These are phyloP conservation scores for Sporothrix dimorphospora DNA, from an alignment of 2,329 filamentous ascomycete species.

Conservation along the genomic window DNA sequence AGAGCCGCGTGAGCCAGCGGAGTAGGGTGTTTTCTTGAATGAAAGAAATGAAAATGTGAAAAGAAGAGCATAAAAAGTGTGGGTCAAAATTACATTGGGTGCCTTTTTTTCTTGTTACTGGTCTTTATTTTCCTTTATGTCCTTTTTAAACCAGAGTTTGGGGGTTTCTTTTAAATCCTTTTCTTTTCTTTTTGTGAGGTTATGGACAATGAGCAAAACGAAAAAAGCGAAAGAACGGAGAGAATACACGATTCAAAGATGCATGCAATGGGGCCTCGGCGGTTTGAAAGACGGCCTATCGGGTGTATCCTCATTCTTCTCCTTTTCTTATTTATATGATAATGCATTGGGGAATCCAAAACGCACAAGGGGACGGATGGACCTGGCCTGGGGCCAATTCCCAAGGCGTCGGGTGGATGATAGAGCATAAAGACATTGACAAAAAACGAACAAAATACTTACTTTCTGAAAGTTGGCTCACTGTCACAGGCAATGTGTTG, in stretches of 20 bases:
- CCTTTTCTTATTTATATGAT: neutral
- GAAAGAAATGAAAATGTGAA: neutral
- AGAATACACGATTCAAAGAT: conserved; percentile 7
- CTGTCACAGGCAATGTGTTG: neutral
- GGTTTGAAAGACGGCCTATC: neutral
- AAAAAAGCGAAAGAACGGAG: conserved; percentile 1
- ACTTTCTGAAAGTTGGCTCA: neutral
- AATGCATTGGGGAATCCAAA: neutral
- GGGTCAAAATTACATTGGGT: conserved; percentile 21
- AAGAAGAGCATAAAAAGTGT: conserved; percentile 12
- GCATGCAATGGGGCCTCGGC: neutral
- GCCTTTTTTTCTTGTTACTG: conserved; percentile 10
- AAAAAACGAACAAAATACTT: conserved; percentile 8
- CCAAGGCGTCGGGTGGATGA: conserved; percentile 6
- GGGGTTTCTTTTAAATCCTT: conserved; percentile 4
- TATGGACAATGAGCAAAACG: conserved; percentile 25
- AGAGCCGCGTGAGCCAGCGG: conserved; percentile 45
- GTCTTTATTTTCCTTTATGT: conserved; percentile 3
- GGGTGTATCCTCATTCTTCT: no score
- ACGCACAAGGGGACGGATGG: neutral
- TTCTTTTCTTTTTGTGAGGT: conserved; percentile 5
- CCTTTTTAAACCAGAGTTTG: neutral
- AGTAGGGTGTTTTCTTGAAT: conserved; percentile 33
- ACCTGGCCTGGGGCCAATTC: neutral
- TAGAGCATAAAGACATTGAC: neutral